Percentiles rank a stretch among this genome's conserved stretches.
phyloP scores from a whole-genome alignment of 2,329 filamentous ascomycete species.

The Chaetomium globosum region DNA sequence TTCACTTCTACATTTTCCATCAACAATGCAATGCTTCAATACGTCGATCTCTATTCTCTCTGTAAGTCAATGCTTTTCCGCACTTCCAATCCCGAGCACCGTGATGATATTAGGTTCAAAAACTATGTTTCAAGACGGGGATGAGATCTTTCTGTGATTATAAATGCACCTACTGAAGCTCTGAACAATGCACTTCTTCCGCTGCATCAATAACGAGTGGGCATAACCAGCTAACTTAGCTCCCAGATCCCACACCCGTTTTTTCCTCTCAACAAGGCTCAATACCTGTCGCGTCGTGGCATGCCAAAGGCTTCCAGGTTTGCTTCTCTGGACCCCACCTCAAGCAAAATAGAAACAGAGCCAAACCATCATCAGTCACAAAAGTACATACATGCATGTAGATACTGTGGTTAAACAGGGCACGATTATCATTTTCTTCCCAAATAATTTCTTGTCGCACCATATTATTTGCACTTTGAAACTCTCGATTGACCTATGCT shows the following conservation, averaged over 20 bases:
- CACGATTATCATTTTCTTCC: no score
- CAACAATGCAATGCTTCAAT: background rate
- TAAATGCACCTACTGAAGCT: constrained; percentile 32
- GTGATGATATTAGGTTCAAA: constrained; percentile 29
- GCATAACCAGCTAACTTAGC: constrained; percentile 2
- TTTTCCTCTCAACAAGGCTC: background rate
- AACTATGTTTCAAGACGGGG: constrained; percentile 48
- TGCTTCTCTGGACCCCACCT: no score
- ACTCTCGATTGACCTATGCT: no score
- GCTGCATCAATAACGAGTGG: background rate
- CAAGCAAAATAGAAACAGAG: background rate
- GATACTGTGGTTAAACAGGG: no score
- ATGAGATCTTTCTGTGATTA: constrained; percentile 44
- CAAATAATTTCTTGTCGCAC: no score
- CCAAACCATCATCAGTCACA: background rate
- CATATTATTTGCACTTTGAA: no score
- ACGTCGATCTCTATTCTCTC: background rate
- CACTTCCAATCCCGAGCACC: background rate
- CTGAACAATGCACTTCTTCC: background rate
- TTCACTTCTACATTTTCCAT: background rate
- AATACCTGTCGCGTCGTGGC: background rate
- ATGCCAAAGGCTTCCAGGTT: background rate
- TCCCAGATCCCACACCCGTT: background rate
- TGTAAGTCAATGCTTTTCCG: background rate
- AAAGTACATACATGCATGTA: no score